Evolutionary conservation across 1,284 basidiomycete species (phyloP), one percentile per base, ranked within the genome.

Genomic region (Lignosus rhinocerotis): DNA sequence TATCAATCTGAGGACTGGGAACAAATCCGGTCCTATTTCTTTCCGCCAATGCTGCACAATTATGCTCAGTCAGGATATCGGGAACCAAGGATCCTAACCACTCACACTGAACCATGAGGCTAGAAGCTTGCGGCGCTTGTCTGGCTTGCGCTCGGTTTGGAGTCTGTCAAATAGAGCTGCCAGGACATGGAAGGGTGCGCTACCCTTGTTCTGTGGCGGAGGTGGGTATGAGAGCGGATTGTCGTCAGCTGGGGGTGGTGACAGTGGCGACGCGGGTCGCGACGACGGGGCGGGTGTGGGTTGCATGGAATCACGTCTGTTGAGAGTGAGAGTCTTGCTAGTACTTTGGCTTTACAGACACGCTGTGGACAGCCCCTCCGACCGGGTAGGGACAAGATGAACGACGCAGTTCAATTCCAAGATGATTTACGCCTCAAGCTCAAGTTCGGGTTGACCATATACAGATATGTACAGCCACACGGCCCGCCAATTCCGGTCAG

Each of bases 91-190:
- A 11, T 71, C 31, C n/a, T 47, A 45, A 43, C 11, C 21, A 67
- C 86, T 70, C 79, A 93, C 90, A 63, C 80, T 84, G 69, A 93
- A 92, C 91, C 91, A 93, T 12, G 78, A 77, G 55, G 78, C 74
- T 16, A 93, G 70, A 14, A 86, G 68, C 65, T 80, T 87, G 64
- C 82, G 82, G 58, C 89, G 76, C 65, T 82, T 80, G 17, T 92
- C 90, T 49, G 84, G 85, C 67, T 86, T 90, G 60, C 85, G 78
- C 70, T 92, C 89, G 51, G 68, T 77, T 59, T 86, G 83, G 4
- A 92, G 74, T 61, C 80, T 88, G 59, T 87, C 83, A 73, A 92
- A 93, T 19, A 93, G 75, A 8, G 79, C 80, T 3, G 80, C 80
- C 0, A 93, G 75, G 17, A 86, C 80, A 30, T 77, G 76, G 68